These are phyloP conservation scores for Punctularia strigosozonata DNA, from an alignment of 768 basidiomycete species.

Conservation along the genomic window DNA sequence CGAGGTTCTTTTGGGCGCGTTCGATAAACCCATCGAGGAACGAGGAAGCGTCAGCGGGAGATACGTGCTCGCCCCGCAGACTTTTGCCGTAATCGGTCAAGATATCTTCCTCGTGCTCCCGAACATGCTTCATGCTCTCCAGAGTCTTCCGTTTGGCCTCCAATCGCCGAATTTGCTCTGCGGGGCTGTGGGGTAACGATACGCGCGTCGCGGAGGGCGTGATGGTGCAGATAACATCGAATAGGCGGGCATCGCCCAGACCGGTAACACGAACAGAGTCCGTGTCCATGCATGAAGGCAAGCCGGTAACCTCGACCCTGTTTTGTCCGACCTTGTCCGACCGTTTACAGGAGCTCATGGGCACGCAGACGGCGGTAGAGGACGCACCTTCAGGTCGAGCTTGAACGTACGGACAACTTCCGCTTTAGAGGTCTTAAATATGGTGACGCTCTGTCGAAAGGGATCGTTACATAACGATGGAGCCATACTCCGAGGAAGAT, in stretches of 20 bases:
- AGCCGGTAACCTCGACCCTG: constrained; percentile 33
- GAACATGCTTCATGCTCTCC: constrained; percentile 24
- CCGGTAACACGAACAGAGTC: constrained; percentile 43
- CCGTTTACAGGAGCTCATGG: background rate
- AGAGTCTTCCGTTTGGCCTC: constrained; percentile 23
- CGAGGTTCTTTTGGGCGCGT: constrained; percentile 22
- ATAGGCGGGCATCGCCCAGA: constrained; percentile 33
- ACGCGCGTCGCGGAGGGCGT: constrained; percentile 9
- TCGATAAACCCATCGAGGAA: constrained; percentile 33
- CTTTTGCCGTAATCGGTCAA: constrained; percentile 32
- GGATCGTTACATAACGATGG: too few relatives aligned
- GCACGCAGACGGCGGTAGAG: background rate
- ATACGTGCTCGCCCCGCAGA: constrained; percentile 29
- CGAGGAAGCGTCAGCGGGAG: constrained; percentile 22
- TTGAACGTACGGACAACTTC: constrained; percentile 44
- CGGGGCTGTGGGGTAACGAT: constrained; percentile 12
- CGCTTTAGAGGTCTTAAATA: constrained; percentile 44
- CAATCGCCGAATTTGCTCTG: constrained; percentile 14
- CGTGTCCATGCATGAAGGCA: constrained; percentile 39
- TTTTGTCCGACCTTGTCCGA: constrained; percentile 36
- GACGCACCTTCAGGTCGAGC: constrained; percentile 33
- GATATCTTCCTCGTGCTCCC: constrained; percentile 28
- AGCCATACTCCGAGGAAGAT: too few relatives aligned
- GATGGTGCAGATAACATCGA: constrained; percentile 42
- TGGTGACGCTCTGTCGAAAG: too few relatives aligned